Evolutionary conservation across 352 stramenopile genomes (phyloP).

Genomic region (Salisapilia sapeloensis): DNA sequence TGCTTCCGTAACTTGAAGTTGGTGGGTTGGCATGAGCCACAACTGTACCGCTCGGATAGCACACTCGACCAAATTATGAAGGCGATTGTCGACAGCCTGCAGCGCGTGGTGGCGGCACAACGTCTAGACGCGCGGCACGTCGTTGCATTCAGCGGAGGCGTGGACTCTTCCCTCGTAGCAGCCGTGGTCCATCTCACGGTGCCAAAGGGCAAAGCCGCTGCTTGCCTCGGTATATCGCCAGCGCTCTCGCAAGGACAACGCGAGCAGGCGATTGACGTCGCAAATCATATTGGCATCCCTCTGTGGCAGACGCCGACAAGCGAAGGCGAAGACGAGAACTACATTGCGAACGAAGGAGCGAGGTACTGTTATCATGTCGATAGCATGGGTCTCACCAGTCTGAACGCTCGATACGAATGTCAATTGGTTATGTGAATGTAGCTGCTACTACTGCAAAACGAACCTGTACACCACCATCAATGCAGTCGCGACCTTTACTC

Average conservation of each 20-base stretch:
- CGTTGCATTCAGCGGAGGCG: slow-evolving; percentile 87
- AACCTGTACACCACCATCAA: slow-evolving; percentile 92
- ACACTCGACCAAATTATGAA: too few species aligned
- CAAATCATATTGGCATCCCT: slow-evolving; percentile 73
- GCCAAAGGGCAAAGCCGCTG: slow-evolving; percentile 41
- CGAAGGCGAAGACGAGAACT: slow-evolving; percentile 72
- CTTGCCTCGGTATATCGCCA: slow-evolving; percentile 87
- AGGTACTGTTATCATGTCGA: slow-evolving; percentile 8
- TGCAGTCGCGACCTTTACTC: slow-evolving; percentile 58
- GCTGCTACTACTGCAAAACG: slow-evolving; percentile 96
- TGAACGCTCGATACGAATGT: neutral
- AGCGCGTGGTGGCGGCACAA: too few species aligned
- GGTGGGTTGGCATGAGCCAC: too few species aligned
- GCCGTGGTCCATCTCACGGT: slow-evolving; percentile 83
- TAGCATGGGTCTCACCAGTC: neutral
- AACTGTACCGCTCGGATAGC: too few species aligned
- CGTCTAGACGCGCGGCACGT: too few species aligned
- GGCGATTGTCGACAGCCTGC: too few species aligned
- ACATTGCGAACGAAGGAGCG: slow-evolving; percentile 88
- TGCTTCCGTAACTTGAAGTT: too few species aligned
- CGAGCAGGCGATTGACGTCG: slow-evolving; percentile 71
- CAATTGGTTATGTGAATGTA: slow-evolving; percentile 3
- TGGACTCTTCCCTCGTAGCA: slow-evolving; percentile 91
- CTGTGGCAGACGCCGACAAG: slow-evolving; percentile 78
- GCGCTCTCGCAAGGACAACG: slow-evolving; percentile 82